Evolutionary conservation across 2,329 filamentous ascomycete genomes (phyloP).

Genomic region (Exophiala alcalophila): DNA sequence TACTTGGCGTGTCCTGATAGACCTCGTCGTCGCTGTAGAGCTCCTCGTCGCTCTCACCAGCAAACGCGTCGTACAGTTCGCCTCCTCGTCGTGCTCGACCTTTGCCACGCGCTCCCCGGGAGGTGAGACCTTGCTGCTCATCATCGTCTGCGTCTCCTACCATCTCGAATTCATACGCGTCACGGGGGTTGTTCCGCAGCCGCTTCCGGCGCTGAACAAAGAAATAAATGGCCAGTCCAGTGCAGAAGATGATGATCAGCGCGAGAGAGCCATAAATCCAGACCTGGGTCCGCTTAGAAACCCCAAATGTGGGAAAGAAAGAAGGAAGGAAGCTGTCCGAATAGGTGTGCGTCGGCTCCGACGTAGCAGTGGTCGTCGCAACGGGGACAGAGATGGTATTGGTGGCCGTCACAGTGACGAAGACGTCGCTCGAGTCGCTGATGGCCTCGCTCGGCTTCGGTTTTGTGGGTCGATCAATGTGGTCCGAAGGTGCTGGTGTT

Average conservation of each 20-base stretch:
- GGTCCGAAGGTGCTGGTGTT: constrained; percentile 56
- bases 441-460: constrained; percentile 49
- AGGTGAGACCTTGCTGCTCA: constrained; percentile 43
- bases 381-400: constrained; percentile 34
- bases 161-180: constrained; percentile 92
- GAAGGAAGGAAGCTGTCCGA: constrained; percentile 68
- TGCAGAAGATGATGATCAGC: constrained; percentile 83
- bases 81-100: constrained; percentile 63
- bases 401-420: constrained; percentile 29
- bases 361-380: constrained; percentile 33
- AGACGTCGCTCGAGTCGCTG: constrained; percentile 31
- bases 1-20: constrained; percentile 32
- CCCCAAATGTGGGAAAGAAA: constrained; percentile 85
- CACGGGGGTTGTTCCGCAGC: constrained; percentile 68
- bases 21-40: constrained; percentile 48
- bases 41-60: constrained; percentile 77
- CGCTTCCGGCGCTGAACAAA: constrained; percentile 74
- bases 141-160: constrained; percentile 76
- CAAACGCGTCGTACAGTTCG: constrained; percentile 96
- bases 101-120: constrained; percentile 46
- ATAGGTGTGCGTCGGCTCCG: constrained; percentile 35
- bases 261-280: constrained; percentile 89
- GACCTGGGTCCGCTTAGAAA: constrained; percentile 78
- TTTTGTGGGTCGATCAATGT: constrained; percentile 63
- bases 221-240: constrained; percentile 75